Base-by-base conservation (phyloP, 1,284 basidiomycete species). In the Neonothopanus nambi region DNA sequence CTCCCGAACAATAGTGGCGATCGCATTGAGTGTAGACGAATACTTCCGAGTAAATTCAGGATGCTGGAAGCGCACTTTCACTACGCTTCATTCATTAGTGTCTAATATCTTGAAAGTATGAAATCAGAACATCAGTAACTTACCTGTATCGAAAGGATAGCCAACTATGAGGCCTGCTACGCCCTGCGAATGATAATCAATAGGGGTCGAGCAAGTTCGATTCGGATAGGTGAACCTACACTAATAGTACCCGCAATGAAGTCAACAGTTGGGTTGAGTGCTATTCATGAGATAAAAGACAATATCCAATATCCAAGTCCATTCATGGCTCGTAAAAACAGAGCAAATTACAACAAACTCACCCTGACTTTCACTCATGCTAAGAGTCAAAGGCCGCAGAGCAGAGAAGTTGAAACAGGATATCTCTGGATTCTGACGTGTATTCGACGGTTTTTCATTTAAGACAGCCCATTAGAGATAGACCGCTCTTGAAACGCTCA, bases 191-290 rank as follows among this genome's bases (percentile, higher is more conserved):
- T 37, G 50, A 6, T 23, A 36, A 36, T 43, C 15, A 46, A 57
- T n/a, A 39, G 12, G 11, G 33, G 20, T 33, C 40, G 38, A 35
- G 17, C 15, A 30, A 36, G 11, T n/a, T n/a, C 38, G 20, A 36
- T 20, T 38, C 21, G 36, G n/a, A 36, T 15, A 36, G 24, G n/a
- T n/a, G n/a, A n/a, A 57, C 57, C 48, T 60, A 74, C 87, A 57
- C 84, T 80, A n/a, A 84, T 68, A 0, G 87, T 88, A n/a, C 89
- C 89, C 9, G 87, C 89, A 37, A 82, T 67, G 64, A 91, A 89
- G 63, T 91, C 85, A 24, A 87, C 64, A 1, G 75, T 76, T 2
- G 86, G 75, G 60, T 75, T 71, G 18, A 77, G 68, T 35, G 59
- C 60, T 60, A 13, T 15, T 26, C 11, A 36, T 8, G 21, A 8